Evolutionary conservation across 129 eudicot species (phyloP), one percentile per base, ranked within the genome.

Genomic region (Rutidosis leptorrhynchoides): DNA sequence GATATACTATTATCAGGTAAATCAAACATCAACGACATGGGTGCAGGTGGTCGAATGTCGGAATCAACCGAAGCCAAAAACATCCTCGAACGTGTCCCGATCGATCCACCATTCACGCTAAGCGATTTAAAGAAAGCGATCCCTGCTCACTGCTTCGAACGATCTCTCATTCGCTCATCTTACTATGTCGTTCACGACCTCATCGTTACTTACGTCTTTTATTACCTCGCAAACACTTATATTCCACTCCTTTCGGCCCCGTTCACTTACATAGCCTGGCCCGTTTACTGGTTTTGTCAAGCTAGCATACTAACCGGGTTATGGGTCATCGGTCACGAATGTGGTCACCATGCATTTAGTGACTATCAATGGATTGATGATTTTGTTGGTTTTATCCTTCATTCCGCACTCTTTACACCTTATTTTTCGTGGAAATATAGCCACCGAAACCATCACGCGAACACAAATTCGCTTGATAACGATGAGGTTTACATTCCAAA

Each of bases 241-340:
- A 71, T 83, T 32, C 73, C 66, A 5, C 79, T 40, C 43, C 82
- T 83, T 40, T 82, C 84, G 22, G 29, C 65, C 8, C 74, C 79
- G 27, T 55, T 76, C 0, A 19, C 76, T 23, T 83, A 72, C 72
- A 7, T 83, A 7, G 88, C 88, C 16, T 83, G 88, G 88, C 80
- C 84, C 4, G 19, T 79, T 20, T 83, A 83, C 68, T 66, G 81
- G 78, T 52, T 76, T 21, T 72, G 77, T 58, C 84, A 79, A 69
- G 82, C 82, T 48, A 79, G 88, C 56, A 77, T 79, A 14, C 79
- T 76, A 25, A 83, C 81, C 3, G 84, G 88, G 2, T 60, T 83
- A 1, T 83, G 88, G 88, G 88, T 83, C 71, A 68, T 83, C 1
- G 88, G 72, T n/a, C n/a, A n/a, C n/a, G n/a, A n/a, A n/a, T n/a